Base-by-base conservation (phyloP, 2,329 filamentous ascomycete species). In the Colletotrichum shisoi region DNA sequence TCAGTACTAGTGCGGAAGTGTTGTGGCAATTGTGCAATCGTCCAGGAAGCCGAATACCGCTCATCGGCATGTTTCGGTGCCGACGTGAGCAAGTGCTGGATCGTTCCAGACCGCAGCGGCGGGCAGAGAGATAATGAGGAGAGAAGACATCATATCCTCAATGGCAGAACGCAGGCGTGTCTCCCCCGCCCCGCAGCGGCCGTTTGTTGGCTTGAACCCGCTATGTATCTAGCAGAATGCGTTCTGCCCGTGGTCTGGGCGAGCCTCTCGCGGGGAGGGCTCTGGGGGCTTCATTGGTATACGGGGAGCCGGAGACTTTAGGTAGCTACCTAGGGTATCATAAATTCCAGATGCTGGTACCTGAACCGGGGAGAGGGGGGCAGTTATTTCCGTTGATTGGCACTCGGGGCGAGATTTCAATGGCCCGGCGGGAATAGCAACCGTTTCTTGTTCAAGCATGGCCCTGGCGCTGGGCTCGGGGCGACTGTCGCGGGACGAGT, bases 301-400 rank as follows among this genome's bases (percentile, higher is more conserved):
- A 52, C 17, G 9, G 49, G 34, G 48, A 52, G 49, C 15, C 11
- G 31, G 31, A 52, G 9, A 31, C 24, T 31, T n/a, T 49, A 34
- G 52, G 31, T 39, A 62, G 51, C 17, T 39, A 62, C 34, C 17
- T 39, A 62, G 51, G 40, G 52, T 63, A 57, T 21, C 31, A 62
- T 13, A 62, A 42, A 42, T 52, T 21, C 39, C 39, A 42, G 39
- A 9, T 24, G 39, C 24, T 44, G 27, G 45, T 27, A 51, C 45
- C 24, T 34, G 8, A 9, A 2, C 31, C 31, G 31, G 31, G 31
- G 37, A 39, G 53, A 44, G n/a, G 53, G 44, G 24, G 24, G 24
- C 24, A 27, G 27, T 42, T 34, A 19, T 45, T 49, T 51, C 44
- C 49, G 56, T 44, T 49, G 52, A 42, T 63, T 57, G 46, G 39